phyloP scores from a whole-genome alignment of 352 stramenopile species.

The Phytophthora agathidicida region DNA sequence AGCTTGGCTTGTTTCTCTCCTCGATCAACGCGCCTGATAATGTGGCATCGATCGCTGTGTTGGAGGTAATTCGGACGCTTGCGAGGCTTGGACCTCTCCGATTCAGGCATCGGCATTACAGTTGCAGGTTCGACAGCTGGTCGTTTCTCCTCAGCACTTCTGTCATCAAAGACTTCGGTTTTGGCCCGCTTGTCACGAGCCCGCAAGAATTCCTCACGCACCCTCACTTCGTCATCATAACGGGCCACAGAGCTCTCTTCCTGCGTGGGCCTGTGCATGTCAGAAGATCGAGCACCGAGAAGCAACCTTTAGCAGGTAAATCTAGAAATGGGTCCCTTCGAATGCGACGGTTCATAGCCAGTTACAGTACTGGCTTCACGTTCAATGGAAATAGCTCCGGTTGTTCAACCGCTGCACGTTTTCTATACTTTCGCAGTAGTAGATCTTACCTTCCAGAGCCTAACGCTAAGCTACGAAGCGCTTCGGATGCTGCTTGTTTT shows the following conservation, averaged over 20 bases:
- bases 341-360: not conserved
- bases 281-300: not conserved
- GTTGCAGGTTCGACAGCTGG: not conserved
- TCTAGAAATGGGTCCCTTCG: conserved; percentile 4
- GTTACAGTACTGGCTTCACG: not conserved
- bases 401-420: not conserved
- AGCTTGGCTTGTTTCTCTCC: conserved; percentile 14
- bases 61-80: conserved; percentile 17
- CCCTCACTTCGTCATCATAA: too few species aligned
- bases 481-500: too few species aligned
- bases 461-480: too few species aligned
- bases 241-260: too few species aligned
- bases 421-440: too few species aligned
- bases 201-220: too few species aligned
- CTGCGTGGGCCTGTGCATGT: not conserved
- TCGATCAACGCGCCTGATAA: conserved; percentile 10
- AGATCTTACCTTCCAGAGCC: too few species aligned
- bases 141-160: not conserved
- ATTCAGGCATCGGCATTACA: not conserved
- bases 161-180: not conserved
- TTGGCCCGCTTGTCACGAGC: not conserved
- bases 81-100: conserved; percentile 3
- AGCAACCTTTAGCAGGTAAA: not conserved
- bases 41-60: conserved; percentile 3
- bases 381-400: not conserved